phyloP scores from a whole-genome alignment of 768 basidiomycete species.

The Termitomyces sp. region DNA sequence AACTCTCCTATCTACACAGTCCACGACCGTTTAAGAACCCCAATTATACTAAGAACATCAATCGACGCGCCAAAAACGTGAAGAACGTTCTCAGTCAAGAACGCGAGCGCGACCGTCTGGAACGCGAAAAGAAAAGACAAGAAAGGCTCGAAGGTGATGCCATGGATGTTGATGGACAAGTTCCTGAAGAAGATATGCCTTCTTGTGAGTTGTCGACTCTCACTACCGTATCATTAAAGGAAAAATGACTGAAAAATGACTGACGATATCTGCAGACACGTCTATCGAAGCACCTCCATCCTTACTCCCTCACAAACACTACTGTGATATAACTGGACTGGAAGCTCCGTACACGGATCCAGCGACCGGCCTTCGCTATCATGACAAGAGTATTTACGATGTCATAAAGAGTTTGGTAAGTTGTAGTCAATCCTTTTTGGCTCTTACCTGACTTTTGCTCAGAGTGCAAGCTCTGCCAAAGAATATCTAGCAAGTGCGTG shows the following conservation, averaged over 20 bases:
- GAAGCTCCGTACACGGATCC: conserved; percentile 87
- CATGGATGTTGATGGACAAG: conserved; percentile 57
- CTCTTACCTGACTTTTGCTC: neutral
- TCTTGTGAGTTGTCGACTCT: conserved; percentile 48
- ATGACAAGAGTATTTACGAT: conserved; percentile 86
- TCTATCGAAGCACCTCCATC: conserved; percentile 87
- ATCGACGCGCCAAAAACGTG: conserved; percentile 73
- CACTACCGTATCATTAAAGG: neutral
- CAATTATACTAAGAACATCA: conserved; percentile 63
- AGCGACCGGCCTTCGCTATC: conserved; percentile 72
- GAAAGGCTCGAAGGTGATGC: conserved; percentile 40
- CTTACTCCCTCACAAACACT: conserved; percentile 67
- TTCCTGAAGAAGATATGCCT: conserved; percentile 57
- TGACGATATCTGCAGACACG: conserved; percentile 46
- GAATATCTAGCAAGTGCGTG: conserved; percentile 65
- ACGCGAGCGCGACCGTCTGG: conserved; percentile 69
- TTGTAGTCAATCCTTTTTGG: neutral
- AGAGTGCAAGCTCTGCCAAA: conserved; percentile 71
- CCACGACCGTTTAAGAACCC: conserved; percentile 80
- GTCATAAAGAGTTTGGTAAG: conserved; percentile 70
- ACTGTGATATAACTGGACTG: conserved; percentile 85
- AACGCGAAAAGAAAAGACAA: conserved; percentile 54
- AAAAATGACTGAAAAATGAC: neutral
- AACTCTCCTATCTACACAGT: conserved; percentile 65
- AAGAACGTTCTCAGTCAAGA: conserved; percentile 78